phyloP scores from a whole-genome alignment of 805 yeast species.

The Priceomyces medius region DNA sequence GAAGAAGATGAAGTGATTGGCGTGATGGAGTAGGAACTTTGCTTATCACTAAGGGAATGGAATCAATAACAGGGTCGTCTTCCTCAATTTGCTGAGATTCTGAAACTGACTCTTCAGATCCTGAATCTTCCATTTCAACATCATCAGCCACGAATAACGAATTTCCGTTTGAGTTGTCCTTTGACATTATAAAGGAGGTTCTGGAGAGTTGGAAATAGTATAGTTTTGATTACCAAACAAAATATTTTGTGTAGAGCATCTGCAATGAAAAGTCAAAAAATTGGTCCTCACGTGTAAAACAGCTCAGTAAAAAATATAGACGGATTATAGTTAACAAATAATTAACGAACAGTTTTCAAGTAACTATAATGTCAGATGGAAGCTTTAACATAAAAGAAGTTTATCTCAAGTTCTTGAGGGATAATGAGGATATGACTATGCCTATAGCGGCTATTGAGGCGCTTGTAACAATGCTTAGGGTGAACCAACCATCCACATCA shows the following conservation, averaged over 20 bases:
- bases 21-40: constrained; percentile 19
- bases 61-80: constrained; percentile 40
- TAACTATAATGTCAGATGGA: constrained; percentile 13
- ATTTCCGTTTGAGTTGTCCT: background rate
- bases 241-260: background rate
- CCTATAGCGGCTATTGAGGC: constrained; percentile 99
- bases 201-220: background rate
- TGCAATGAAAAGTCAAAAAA: background rate
- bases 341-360: too few species aligned
- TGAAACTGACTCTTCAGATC: constrained; percentile 10
- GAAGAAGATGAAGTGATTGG: constrained; percentile 38
- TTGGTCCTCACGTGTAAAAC: background rate
- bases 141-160: constrained; percentile 25
- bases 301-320: too few species aligned
- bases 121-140: constrained; percentile 16
- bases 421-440: constrained; percentile 97
- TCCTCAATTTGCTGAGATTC: background rate
- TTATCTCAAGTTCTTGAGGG: constrained; percentile 75
- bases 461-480: constrained; percentile 75
- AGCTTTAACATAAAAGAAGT: constrained; percentile 77
- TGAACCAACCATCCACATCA: constrained; percentile 88
- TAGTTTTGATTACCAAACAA: too few species aligned
- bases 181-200: background rate
- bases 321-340: too few species aligned
- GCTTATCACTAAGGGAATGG: constrained; percentile 36